Evolutionary conservation across 208 protist species (phyloP).

Genomic region (Leishmania gerbilli): DNA sequence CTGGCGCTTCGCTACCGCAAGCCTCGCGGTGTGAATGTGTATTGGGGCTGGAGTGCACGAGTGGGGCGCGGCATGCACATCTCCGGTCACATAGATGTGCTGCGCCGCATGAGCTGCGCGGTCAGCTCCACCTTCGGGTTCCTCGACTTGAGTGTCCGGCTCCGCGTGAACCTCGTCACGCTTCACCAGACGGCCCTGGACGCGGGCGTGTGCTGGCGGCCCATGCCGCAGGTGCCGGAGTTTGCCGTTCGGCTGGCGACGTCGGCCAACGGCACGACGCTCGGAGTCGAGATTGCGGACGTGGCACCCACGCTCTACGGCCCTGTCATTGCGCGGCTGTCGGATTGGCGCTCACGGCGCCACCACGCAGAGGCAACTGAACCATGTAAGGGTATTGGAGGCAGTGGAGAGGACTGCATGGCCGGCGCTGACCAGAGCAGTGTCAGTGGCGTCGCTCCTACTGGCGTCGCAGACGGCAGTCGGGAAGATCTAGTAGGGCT

Average conservation of each 20-base stretch:
- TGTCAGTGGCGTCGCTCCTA: not conserved
- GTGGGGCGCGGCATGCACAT: constrained; percentile 46
- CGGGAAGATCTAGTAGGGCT: constrained; percentile 25
- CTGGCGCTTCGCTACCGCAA: constrained; percentile 71
- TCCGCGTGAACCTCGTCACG: constrained; percentile 78
- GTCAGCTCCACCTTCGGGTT: constrained; percentile 49
- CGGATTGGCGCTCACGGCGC: constrained; percentile 7
- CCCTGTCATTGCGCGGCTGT: constrained; percentile 14
- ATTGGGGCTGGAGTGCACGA: constrained; percentile 60
- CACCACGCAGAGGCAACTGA: not conserved
- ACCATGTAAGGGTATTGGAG: not conserved
- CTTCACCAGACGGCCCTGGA: constrained; percentile 75
- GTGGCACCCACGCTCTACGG: constrained; percentile 36
- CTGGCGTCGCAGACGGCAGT: not conserved
- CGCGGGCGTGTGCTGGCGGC: constrained; percentile 54
- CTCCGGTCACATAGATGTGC: constrained; percentile 67
- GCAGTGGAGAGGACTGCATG: not conserved
- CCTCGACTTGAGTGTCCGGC: constrained; percentile 56
- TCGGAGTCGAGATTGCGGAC: constrained; percentile 59
- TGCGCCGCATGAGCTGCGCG: constrained; percentile 71
- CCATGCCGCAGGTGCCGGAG: constrained; percentile 34
- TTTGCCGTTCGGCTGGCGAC: constrained; percentile 42
- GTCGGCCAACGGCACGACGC: constrained; percentile 45
- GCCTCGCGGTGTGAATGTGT: constrained; percentile 73
- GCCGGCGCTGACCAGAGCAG: not conserved